Percentiles rank a stretch among this genome's conserved stretches.
These are phyloP conservation scores for Colletotrichum noveboracense DNA, from an alignment of 2,329 filamentous ascomycete species.

Conservation along the genomic window DNA sequence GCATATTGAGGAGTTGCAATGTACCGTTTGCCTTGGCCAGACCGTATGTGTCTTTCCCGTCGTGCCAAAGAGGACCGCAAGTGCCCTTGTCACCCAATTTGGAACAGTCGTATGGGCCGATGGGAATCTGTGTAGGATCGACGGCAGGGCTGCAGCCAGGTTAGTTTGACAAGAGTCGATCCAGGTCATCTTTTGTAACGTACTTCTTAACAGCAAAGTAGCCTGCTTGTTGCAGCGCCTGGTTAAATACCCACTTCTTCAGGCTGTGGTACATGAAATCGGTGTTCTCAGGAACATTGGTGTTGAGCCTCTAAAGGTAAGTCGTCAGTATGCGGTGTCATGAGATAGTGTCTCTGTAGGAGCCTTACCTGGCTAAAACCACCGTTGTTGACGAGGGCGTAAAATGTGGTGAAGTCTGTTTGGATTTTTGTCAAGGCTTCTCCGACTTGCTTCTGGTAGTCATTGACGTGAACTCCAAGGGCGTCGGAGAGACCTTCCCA, in stretches of 20 bases:
- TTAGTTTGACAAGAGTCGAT: neutral
- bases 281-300: neutral
- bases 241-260: neutral
- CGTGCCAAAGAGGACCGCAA: constrained; percentile 10
- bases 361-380: neutral
- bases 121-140: neutral
- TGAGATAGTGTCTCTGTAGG: too few species aligned
- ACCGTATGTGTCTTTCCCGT: constrained; percentile 2
- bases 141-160: neutral
- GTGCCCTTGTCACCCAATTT: neutral
- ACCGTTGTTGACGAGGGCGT: neutral
- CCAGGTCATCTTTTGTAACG: neutral
- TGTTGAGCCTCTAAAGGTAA: neutral
- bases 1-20: neutral
- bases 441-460: constrained; percentile 1
- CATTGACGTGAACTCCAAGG: neutral
- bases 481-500: neutral
- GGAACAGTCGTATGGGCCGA: neutral
- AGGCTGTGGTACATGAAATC: constrained; percentile 6
- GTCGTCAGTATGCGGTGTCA: neutral
- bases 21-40: neutral
- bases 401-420: neutral
- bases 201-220: constrained; percentile 11
- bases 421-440: neutral
- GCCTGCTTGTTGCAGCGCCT: neutral